Evolutionary conservation across 805 yeast species (phyloP), one percentile per base, ranked within the genome.

Genomic region (Spencermartinsiella europaea): DNA sequence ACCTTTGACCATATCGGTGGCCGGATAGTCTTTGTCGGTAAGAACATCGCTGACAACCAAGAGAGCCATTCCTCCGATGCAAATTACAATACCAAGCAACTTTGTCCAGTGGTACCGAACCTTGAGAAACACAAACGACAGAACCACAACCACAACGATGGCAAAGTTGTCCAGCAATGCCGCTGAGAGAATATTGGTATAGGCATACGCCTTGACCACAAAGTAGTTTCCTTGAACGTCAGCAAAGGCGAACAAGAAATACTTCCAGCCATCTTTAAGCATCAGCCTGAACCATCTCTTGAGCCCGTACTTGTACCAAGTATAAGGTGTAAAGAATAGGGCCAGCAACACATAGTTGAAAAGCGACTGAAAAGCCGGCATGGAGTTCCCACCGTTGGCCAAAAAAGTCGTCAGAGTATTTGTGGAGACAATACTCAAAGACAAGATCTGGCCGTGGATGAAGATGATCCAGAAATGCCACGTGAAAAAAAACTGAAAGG

Each of bases 151-250:
- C 21, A 69, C 70, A 2, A 66, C 73, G 49, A 72, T 70, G 16
- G 75, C 71, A 58, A 72, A 71, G 48, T 69, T 70, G 53, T 71
- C 75, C 15, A 71, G 64, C 48, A 71, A 51, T 19, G 72, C 67
- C 3, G 75, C 75, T 44, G 70, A 63, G 34, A 71, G 57, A 51
- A 71, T 53, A 49, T 69, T 71, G 17, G 75, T 71, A 57, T 71
- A 71, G 45, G 61, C 61, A 51, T 71, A 71, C 15, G 75, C 75
- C 48, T 63, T 64, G 40, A 69, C 73, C 14, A 71, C 69, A 46
- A 71, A 71, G 55, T 71, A 70, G 61, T 70, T 70, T n/a, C 75
- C 75, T 52, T 71, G 63, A 21, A 71, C 75, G 45, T 71, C 75
- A 19, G 70, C 70, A 56, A 71, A 71, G 2, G 74, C 69, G 36